Conservation (phyloP, 805 yeast genomes). For the Saccharomyces paradoxus region DNA sequence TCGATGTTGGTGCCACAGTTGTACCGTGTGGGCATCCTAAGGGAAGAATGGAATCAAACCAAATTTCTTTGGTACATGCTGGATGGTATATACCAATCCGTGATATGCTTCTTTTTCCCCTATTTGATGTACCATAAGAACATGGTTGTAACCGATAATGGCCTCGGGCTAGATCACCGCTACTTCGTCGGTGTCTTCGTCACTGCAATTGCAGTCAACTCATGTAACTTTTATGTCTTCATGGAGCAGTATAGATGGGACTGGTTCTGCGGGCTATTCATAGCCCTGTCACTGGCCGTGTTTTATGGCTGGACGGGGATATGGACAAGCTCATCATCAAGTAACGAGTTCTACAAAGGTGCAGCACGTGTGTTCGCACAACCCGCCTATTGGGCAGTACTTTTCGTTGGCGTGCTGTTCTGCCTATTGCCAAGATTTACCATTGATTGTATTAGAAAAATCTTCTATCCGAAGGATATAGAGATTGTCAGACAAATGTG, state of each 20-base stretch:
- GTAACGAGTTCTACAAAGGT: constrained; percentile 60
- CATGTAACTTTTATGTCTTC: constrained; percentile 60
- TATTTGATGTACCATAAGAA: constrained; percentile 42
- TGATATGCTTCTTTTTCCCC: constrained; percentile 67
- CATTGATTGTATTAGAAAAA: constrained; percentile 45
- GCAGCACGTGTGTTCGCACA: constrained; percentile 60
- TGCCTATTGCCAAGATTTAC: constrained; percentile 65
- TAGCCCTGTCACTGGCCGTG: constrained; percentile 48
- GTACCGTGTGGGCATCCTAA: constrained; percentile 62
- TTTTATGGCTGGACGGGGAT: constrained; percentile 75
- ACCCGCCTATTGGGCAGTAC: constrained; percentile 58
- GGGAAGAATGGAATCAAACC: constrained; percentile 62
- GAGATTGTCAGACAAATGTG: constrained; percentile 71
- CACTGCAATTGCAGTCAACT: constrained; percentile 55
- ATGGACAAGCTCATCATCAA: constrained; percentile 52
- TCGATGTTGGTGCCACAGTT: constrained; percentile 67
- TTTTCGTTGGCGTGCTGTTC: constrained; percentile 50
- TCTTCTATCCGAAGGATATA: constrained; percentile 56
- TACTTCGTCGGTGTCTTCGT: constrained; percentile 65
- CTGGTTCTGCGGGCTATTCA: constrained; percentile 56
- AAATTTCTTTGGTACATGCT: constrained; percentile 68
- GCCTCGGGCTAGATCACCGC: constrained; percentile 59
- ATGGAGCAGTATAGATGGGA: constrained; percentile 76
- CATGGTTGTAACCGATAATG: constrained; percentile 42
- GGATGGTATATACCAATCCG: constrained; percentile 75